Percentiles rank a stretch among this genome's conserved stretches.
Evolutionary conservation across 352 stramenopile species (phyloP).

Genomic region (Phytophthora lateralis): DNA sequence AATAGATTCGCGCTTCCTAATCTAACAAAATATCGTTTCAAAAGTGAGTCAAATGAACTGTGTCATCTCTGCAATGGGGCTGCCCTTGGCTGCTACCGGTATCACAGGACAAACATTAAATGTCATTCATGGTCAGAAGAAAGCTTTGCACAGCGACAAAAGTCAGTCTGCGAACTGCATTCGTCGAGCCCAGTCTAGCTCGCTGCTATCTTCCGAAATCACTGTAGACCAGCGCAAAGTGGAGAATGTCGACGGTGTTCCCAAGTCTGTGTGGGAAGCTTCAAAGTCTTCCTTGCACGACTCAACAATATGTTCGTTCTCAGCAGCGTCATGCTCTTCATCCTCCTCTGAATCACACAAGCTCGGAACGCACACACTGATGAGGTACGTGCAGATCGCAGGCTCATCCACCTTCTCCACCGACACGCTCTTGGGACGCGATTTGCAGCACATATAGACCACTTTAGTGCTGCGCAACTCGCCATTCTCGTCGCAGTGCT

Average conservation of each 20-base stretch:
- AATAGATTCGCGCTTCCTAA: constrained; percentile 71
- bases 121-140: constrained; percentile 28
- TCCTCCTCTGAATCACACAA: constrained; percentile 55
- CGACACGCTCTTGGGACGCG: constrained; percentile 44
- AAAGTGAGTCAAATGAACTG: constrained; percentile 2
- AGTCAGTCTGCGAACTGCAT: constrained; percentile 60
- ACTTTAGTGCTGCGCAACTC: constrained; percentile 76
- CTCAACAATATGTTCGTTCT: constrained; percentile 44
- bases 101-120: constrained; percentile 23
- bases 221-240: constrained; percentile 79
- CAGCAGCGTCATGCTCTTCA: constrained; percentile 29
- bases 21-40: constrained; percentile 39
- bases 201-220: constrained; percentile 84
- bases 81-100: constrained; percentile 9
- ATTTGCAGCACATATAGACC: constrained; percentile 81
- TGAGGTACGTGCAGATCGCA: constrained; percentile 79
- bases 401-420: constrained; percentile 87
- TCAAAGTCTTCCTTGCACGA: constrained; percentile 66
- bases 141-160: constrained; percentile 16
- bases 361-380: constrained; percentile 79
- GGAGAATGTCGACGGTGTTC: constrained; percentile 57
- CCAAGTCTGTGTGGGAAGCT: constrained; percentile 27
- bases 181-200: constrained; percentile 78
- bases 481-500: constrained; percentile 86
- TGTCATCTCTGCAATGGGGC: constrained; percentile 1